Evolutionary conservation across 345 rosid species (phyloP).

Genomic region (Corchorus capsularis): DNA sequence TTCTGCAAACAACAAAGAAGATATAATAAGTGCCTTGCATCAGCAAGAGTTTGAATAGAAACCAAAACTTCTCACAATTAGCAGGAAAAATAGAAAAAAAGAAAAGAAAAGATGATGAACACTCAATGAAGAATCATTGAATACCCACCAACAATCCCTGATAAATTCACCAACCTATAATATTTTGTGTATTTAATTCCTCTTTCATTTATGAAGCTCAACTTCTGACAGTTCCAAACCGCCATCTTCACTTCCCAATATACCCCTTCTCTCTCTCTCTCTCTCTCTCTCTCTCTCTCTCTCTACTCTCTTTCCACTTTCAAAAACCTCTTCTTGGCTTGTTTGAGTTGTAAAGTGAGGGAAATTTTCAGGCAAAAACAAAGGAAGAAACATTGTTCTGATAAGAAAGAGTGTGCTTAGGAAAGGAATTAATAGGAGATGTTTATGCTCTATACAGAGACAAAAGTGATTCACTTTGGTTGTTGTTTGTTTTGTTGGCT

Average conservation of each 20-base stretch:
- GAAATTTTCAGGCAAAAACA: background rate
- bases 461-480: background rate
- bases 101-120: slow-evolving; percentile 11
- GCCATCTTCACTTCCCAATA: slow-evolving; percentile 21
- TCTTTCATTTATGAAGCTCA: slow-evolving; percentile 45
- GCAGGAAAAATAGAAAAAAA: background rate
- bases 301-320: background rate
- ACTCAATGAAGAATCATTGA: slow-evolving; percentile 47
- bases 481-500: slow-evolving; percentile 17
- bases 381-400: background rate
- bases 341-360: background rate
- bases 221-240: slow-evolving; percentile 27
- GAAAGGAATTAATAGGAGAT: slow-evolving; percentile 8
- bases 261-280: slow-evolving; percentile 15
- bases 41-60: background rate
- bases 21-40: background rate
- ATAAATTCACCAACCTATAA: slow-evolving; percentile 32
- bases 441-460: slow-evolving; percentile 22
- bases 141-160: slow-evolving; percentile 37
- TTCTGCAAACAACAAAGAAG: background rate
- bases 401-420: background rate
- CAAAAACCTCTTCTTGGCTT: background rate
- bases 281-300: slow-evolving; percentile 1
- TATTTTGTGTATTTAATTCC: slow-evolving; percentile 4
- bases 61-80: background rate